Conservation (phyloP, 2,329 filamentous ascomycete species). For the Graphiopsis chlorocephala region DNA sequence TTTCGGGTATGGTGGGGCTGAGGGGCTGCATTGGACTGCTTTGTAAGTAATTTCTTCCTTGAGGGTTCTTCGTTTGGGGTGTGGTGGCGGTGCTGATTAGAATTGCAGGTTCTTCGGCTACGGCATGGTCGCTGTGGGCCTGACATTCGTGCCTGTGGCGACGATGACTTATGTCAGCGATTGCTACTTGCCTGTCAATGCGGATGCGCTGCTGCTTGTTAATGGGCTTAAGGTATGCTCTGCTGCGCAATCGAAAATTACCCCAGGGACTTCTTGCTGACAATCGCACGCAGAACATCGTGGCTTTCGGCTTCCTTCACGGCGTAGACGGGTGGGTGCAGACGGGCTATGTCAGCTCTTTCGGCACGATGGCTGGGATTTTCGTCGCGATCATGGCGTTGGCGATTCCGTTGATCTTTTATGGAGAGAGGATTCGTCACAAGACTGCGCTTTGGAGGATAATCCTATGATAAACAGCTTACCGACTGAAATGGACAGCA, state of each 20-base stretch:
- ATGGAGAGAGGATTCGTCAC: conserved; percentile 35
- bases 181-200: conserved; percentile 37
- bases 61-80: not conserved
- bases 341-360: conserved; percentile 36
- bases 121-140: conserved; percentile 45
- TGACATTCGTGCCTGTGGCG: conserved; percentile 43
- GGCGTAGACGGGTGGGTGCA: conserved; percentile 45
- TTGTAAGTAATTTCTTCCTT: conserved; percentile 23
- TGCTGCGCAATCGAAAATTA: not conserved
- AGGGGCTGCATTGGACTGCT: conserved; percentile 42
- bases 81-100: not conserved
- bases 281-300: conserved; percentile 38
- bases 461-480: conserved; percentile 29
- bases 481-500: not conserved
- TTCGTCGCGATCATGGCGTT: conserved; percentile 37
- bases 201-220: conserved; percentile 38
- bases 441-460: conserved; percentile 36
- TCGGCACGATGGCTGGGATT: conserved; percentile 39
- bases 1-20: conserved; percentile 46
- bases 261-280: not conserved
- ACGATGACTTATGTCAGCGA: conserved; percentile 48
- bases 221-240: conserved; percentile 33
- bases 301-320: conserved; percentile 49
- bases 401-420: conserved; percentile 33
- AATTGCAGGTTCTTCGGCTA: conserved; percentile 42